phyloP scores from a whole-genome alignment of 2,329 filamentous ascomycete genomes.

The Paecilomyces sp. region DNA sequence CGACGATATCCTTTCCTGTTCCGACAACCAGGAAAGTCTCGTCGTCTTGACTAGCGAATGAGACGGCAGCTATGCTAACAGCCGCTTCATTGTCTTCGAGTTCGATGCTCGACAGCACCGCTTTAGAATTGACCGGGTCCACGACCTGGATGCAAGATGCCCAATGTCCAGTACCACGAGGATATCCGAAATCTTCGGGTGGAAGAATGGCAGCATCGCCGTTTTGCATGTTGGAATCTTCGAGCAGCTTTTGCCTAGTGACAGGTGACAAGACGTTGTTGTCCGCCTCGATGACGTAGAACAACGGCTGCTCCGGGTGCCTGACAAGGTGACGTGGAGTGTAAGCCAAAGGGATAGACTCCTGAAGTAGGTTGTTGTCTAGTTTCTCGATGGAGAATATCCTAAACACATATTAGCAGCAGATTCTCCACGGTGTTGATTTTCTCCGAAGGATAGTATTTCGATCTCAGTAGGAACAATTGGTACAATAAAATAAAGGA shows the following conservation, averaged over 20 bases:
- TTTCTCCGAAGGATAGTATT: conserved; percentile 2
- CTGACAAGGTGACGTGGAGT: conserved; percentile 83
- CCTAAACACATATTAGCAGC: conserved; percentile 34
- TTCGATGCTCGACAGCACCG: conserved; percentile 69
- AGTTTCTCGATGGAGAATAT: conserved; percentile 90
- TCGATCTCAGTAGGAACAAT: conserved; percentile 92
- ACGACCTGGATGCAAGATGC: conserved; percentile 91
- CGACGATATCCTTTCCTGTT: conserved; percentile 81
- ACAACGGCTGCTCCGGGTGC: conserved; percentile 79
- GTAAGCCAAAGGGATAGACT: conserved; percentile 78
- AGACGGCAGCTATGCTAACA: conserved; percentile 73
- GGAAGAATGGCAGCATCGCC: conserved; percentile 65
- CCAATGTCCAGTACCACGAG: conserved; percentile 78
- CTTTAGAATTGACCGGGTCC: conserved; percentile 70
- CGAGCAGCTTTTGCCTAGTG: conserved; percentile 66
- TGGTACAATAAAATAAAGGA: conserved; percentile 50
- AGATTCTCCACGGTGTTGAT: conserved; percentile 1
- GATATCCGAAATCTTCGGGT: conserved; percentile 81
- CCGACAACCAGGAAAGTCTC: conserved; percentile 91
- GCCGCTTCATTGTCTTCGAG: conserved; percentile 86
- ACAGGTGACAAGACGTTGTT: conserved; percentile 81
- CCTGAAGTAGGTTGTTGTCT: conserved; percentile 76
- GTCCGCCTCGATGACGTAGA: conserved; percentile 91
- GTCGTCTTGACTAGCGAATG: conserved; percentile 81
- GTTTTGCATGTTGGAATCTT: conserved; percentile 63